phyloP scores from a whole-genome alignment of 257 asterid genomes.

The Solanum chmielewskii region DNA sequence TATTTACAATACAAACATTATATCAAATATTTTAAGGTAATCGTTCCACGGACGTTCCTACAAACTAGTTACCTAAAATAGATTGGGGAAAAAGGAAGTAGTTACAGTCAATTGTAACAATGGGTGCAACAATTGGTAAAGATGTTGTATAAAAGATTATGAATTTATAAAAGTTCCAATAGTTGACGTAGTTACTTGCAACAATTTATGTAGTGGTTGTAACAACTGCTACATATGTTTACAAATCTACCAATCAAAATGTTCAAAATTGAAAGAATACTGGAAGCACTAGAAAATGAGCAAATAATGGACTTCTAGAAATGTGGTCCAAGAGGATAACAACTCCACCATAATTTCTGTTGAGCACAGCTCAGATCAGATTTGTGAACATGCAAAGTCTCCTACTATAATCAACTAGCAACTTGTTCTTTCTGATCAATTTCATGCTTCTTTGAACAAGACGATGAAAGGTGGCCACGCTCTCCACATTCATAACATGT shows the following conservation, averaged over 20 bases:
- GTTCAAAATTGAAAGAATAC: neutral
- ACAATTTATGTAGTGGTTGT: neutral
- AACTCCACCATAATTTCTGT: neutral
- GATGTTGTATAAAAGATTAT: neutral
- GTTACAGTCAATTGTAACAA: neutral
- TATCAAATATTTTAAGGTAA: too few species aligned
- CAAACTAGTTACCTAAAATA: neutral
- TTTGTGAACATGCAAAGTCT: neutral
- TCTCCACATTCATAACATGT: conserved; percentile 87
- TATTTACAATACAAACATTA: neutral
- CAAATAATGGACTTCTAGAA: neutral
- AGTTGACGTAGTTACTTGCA: neutral
- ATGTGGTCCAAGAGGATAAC: neutral
- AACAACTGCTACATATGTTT: neutral
- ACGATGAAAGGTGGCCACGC: conserved; percentile 68
- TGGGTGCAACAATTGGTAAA: neutral
- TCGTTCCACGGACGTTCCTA: too few species aligned
- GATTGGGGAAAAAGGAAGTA: neutral
- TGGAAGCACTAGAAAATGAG: neutral
- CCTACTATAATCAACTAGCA: conserved; percentile 8
- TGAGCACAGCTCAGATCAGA: neutral
- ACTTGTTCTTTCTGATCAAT: conserved; percentile 22
- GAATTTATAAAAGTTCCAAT: neutral
- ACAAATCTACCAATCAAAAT: neutral
- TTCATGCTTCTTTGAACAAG: conserved; percentile 56